Base-by-base conservation (phyloP, 331 rosid genomes). In the Pyrus hybrid region DNA sequence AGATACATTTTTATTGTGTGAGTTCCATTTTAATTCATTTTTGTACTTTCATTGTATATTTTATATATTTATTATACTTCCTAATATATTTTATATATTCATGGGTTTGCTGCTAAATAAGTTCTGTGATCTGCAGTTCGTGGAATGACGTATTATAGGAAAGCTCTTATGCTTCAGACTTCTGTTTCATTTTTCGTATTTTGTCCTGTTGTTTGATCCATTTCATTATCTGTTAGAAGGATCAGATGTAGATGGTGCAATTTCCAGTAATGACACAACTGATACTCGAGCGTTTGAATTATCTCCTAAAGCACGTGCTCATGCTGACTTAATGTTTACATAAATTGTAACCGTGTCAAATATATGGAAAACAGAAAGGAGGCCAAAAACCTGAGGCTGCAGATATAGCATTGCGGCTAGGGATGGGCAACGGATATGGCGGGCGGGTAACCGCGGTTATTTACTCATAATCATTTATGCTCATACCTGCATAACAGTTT, bases 101-200 rank as follows among this genome's bases (percentile, higher is more conserved):
- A 41, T 61, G 60, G 11, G 12, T 41, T 18, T 9, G 13, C 45
- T 7, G 3, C 49, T 61, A 26, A 61, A 13, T 22, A 58, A 77
- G 23, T 64, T 69, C 26, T 85, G 81, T 57, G 70, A 68, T 76
- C 63, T 70, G 79, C 91, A 93, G 98, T 93, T 79, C 95, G 97
- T 60, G 97, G 98, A 79, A 93, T 93, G 97, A 93, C 91, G 98
- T 91, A 93, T n/a, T n/a, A n/a, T 73, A 82, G 97, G 84, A 93
- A 93, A 83, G 97, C 98, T 83, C 90, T 91, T 26, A 93, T 93
- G 97, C 90, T 93, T 77, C 98, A 91, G 83, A 84, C 98, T n/a
- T 41, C 16, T 5, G 65, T 9, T 71, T 32, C 8, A 13, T 54
- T 16, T 23, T 49, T 32, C n/a, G 41, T 33, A 67, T 75, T 43